phyloP scores from a whole-genome alignment of 1,284 basidiomycete species.

The Boletus semigastroideus region DNA sequence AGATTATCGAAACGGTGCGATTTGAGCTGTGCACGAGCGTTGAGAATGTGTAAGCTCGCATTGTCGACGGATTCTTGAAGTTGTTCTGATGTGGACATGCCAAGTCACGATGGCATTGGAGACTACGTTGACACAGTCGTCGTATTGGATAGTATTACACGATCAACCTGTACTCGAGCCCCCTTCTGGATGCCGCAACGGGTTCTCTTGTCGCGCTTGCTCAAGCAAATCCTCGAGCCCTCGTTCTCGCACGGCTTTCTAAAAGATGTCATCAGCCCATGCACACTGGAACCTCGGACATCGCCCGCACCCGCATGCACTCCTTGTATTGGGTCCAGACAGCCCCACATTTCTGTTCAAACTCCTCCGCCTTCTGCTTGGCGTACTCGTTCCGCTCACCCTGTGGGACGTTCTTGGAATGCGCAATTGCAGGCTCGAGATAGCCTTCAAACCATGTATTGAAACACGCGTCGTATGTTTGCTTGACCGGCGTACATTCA shows the following conservation, averaged over 20 bases:
- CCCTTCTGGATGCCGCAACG: constrained; percentile 53
- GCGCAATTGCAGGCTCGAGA: constrained; percentile 71
- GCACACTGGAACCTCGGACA: background rate
- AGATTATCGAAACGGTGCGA: constrained; percentile 31
- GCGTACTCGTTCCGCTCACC: constrained; percentile 42
- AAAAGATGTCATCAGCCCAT: constrained; percentile 7
- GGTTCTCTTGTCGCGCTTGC: constrained; percentile 82
- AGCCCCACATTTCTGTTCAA: constrained; percentile 78
- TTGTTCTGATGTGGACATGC: constrained; percentile 17
- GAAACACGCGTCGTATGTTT: constrained; percentile 90
- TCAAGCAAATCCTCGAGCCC: constrained; percentile 74
- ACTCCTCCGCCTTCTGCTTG: constrained; percentile 71
- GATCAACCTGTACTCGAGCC: constrained; percentile 15
- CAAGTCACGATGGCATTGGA: constrained; percentile 7
- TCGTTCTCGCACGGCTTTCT: constrained; percentile 84
- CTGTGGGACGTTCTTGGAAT: constrained; percentile 41
- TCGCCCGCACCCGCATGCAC: constrained; percentile 67
- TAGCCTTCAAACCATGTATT: constrained; percentile 97
- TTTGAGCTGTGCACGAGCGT: constrained; percentile 23
- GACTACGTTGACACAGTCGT: too few relatives aligned
- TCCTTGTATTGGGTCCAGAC: constrained; percentile 77
- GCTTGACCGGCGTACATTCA: constrained; percentile 88
- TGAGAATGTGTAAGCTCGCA: constrained; percentile 25
- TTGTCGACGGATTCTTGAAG: constrained; percentile 30
- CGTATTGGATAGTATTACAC: background rate